Percentiles rank a stretch among this genome's conserved stretches.
phyloP scores from a whole-genome alignment of 1,139 yeast species.

The Trichomonascaceae sp. region DNA sequence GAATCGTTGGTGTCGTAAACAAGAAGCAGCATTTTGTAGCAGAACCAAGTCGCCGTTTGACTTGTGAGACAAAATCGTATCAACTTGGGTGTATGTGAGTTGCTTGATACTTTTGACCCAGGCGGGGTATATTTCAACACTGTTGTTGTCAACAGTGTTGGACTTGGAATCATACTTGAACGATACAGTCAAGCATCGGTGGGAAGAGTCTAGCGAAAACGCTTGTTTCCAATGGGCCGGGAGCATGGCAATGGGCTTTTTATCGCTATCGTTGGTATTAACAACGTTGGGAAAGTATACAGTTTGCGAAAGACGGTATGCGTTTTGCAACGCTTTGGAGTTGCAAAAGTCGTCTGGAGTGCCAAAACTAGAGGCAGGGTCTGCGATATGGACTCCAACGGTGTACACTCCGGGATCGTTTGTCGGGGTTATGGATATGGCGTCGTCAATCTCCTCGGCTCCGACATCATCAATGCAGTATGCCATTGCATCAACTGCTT shows the following conservation, averaged over 20 bases:
- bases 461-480: constrained; percentile 74
- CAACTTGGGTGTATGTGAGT: constrained; percentile 40
- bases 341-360: constrained; percentile 31
- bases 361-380: constrained; percentile 61
- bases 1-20: too few relatives aligned
- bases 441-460: constrained; percentile 93
- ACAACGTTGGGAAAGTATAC: constrained; percentile 61
- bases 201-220: constrained; percentile 34
- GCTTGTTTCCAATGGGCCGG: too few relatives aligned
- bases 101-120: constrained; percentile 32
- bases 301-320: constrained; percentile 51
- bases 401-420: constrained; percentile 24
- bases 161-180: constrained; percentile 26
- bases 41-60: constrained; percentile 2
- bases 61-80: constrained; percentile 23
- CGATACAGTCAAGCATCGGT: constrained; percentile 40
- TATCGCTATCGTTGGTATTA: too few relatives aligned
- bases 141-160: constrained; percentile 15
- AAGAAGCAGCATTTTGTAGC: constrained; percentile 9
- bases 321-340: constrained; percentile 42
- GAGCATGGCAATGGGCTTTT: constrained; percentile 60
- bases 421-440: constrained; percentile 46
- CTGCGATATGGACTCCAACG: constrained; percentile 71
- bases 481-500: constrained; percentile 28
- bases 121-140: constrained; percentile 24